Base-by-base conservation (phyloP, 2,329 filamentous ascomycete species). In the Colletotrichum paranaense region DNA sequence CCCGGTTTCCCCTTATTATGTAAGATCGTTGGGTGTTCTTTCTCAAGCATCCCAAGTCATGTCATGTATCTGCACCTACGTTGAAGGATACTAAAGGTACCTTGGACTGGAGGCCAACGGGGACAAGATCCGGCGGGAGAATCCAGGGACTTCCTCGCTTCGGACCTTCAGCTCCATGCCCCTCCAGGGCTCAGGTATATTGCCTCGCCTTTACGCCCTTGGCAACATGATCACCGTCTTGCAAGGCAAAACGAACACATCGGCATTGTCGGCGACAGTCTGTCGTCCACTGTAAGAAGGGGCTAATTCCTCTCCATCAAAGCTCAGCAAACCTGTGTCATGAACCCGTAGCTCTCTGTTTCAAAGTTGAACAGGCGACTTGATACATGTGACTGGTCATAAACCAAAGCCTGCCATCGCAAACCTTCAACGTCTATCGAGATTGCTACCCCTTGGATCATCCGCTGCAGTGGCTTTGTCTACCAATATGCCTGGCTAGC, bases 101-200 rank as follows among this genome's bases (percentile, higher is more conserved):
- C 19, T 28, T 11, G 8, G 11, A 35, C 11, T 4, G 32, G 5
- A 38, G 30, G n/a, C 60, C 12, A 24, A 16, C 28, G 12, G 42
- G 26, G 26, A 28, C 19, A 11, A 53, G 28, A 24, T 35, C 62
- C 28, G 62, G 28, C 22, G 42, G n/a, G 16, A 63, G 24, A 38
- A 32, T n/a, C 22, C 59, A 24, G 62, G 49, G 52, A 26, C 11
- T 26, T 30, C 58, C 16, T 24, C 42, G 22, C 53, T n/a, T 49
- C 22, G 46, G 26, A 59, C 64, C 26, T 56, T 22, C 55, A 57
- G 35, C 62, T 38, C 6, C 62, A 53, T 38, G 53, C 11, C 62
- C 53, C 70, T 35, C 32, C 32, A 35, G 32, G 11, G 32, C 32
- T 35, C 70, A 64, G 12, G 32, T 59, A 69, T 66, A 72, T 69